Base-by-base conservation (phyloP, 2,329 filamentous ascomycete species). In the Exophiala bonariae region DNA sequence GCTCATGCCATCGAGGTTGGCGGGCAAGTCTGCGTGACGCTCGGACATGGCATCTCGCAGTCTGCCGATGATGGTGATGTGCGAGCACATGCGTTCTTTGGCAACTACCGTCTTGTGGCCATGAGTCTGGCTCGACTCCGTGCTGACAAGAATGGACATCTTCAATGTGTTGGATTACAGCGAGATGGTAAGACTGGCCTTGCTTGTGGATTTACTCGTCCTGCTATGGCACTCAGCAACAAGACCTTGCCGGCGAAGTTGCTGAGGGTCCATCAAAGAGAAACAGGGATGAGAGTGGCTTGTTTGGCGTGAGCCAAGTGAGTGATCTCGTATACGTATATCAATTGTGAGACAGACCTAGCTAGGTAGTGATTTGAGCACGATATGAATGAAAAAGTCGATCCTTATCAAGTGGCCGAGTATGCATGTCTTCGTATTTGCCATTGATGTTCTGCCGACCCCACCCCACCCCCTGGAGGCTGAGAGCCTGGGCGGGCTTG, bases 41-140 rank as follows among this genome's bases (percentile, higher is more conserved):
- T 85, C 10, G 82, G 80, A 1, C 81, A 85, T 56, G 80, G 81
- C 0, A 35, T 82, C 16, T 39, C 47, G n/a, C 60, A 65, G 1
- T 26, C 23, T 26, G 38, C 35, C 2, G 45, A 49, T 1, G 64
- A 59, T 0, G 59, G 55, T 20, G 74, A 77, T 55, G 63, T 68
- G 1, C 69, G 80, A 17, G 72, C 71, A 0, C 80, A 83, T 57
- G 52, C 45, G 3, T 83, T 82, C 63, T 77, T 82, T 49, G 80
- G 80, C 1, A 65, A 78, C 44, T 78, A 80, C 38, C 55, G 61
- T 2, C 57, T 56, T 7, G 74, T 81, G 1, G 60, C 62, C 2
- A 65, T 66, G 45, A 65, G 67, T 16, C 50, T 82, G 33, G 46
- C 66, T 17, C 54, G 49, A 28, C 44, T 64, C 13, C 55, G 77